phyloP scores from a whole-genome alignment of 1,284 basidiomycete species.

The Wallemia ichthyophaga region DNA sequence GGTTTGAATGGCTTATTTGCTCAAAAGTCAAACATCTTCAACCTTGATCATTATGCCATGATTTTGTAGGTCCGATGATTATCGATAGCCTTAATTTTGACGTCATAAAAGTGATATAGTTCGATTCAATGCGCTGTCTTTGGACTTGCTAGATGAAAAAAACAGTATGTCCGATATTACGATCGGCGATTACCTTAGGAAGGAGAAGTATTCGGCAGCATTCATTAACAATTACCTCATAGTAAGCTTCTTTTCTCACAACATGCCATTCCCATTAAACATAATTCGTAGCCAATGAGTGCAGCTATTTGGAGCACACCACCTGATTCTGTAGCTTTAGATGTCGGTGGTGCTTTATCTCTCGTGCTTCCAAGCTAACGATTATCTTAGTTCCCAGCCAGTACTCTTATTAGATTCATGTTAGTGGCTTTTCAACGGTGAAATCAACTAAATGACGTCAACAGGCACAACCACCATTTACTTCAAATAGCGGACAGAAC shows the following conservation, averaged over 20 bases:
- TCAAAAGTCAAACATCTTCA: constrained; percentile 24
- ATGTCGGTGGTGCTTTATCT: constrained; percentile 21
- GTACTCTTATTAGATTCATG: constrained; percentile 24
- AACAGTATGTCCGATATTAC: constrained; percentile 15
- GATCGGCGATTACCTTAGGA: constrained; percentile 37
- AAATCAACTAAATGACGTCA: constrained; percentile 22
- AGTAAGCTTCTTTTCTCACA: constrained; percentile 19
- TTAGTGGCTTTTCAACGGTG: constrained; percentile 2
- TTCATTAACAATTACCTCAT: constrained; percentile 53
- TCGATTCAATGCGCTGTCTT: constrained; percentile 40
- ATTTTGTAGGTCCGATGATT: constrained; percentile 18
- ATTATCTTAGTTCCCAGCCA: constrained; percentile 30
- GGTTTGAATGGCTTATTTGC: constrained; percentile 32
- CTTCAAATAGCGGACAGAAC: constrained; percentile 44
- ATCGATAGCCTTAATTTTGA: too few species aligned
- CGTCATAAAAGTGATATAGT: constrained; percentile 52
- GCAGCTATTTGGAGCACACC: constrained; percentile 55
- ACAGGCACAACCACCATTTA: constrained; percentile 50
- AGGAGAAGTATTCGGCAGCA: constrained; percentile 31
- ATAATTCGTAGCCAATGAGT: constrained; percentile 46
- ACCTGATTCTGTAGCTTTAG: constrained; percentile 18
- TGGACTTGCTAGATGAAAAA: constrained; percentile 12
- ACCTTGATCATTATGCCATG: constrained; percentile 4
- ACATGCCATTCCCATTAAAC: not conserved
- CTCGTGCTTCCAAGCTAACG: not conserved